Conservation (phyloP, 192 early-diverging fungal genomes). For the Spinellus fusiger region DNA sequence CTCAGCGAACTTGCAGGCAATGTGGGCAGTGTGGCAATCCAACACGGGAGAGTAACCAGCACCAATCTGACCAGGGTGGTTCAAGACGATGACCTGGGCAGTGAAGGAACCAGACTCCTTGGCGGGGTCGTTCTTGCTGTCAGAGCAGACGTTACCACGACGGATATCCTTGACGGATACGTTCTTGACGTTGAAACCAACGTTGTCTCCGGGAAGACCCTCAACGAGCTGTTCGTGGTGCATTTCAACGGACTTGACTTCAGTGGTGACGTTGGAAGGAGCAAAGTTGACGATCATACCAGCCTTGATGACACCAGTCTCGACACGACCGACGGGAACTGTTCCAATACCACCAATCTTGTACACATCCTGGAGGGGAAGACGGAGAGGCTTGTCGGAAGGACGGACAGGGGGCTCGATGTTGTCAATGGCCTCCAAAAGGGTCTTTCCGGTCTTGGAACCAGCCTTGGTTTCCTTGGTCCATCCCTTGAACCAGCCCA, state of each 20-base stretch:
- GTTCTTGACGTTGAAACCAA: slow-evolving; percentile 99
- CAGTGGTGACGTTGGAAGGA: slow-evolving; percentile 51
- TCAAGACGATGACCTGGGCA: slow-evolving; percentile 95
- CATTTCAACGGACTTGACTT: slow-evolving; percentile 98
- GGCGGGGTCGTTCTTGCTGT: slow-evolving; percentile 96
- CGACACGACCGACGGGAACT: slow-evolving; percentile 95
- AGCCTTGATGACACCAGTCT: slow-evolving; percentile 86
- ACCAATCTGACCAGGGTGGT: slow-evolving; percentile 94
- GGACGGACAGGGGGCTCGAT: slow-evolving; percentile 88
- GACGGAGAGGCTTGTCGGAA: slow-evolving; percentile 92
- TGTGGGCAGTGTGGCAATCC: slow-evolving; percentile 96
- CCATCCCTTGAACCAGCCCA: slow-evolving; percentile 99
- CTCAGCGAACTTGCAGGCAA: slow-evolving; percentile 95
- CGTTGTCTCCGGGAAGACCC: slow-evolving; percentile 94
- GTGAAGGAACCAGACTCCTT: slow-evolving; percentile 86
- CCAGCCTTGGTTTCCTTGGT: slow-evolving; percentile 83
- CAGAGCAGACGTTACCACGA: slow-evolving; percentile 91
- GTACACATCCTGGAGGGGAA: slow-evolving; percentile 98
- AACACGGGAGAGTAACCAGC: slow-evolving; percentile 94
- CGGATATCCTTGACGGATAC: slow-evolving; percentile 96
- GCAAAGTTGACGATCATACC: slow-evolving; percentile 10
- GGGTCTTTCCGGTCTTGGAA: slow-evolving; percentile 66
- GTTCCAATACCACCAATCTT: slow-evolving; percentile 99
- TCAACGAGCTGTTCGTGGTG: slow-evolving; percentile 89
- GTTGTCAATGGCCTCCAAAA: slow-evolving; percentile 92